phyloP scores from a whole-genome alignment of 371 early-diverging fungal species.

The Phascolomyces articulosus region DNA sequence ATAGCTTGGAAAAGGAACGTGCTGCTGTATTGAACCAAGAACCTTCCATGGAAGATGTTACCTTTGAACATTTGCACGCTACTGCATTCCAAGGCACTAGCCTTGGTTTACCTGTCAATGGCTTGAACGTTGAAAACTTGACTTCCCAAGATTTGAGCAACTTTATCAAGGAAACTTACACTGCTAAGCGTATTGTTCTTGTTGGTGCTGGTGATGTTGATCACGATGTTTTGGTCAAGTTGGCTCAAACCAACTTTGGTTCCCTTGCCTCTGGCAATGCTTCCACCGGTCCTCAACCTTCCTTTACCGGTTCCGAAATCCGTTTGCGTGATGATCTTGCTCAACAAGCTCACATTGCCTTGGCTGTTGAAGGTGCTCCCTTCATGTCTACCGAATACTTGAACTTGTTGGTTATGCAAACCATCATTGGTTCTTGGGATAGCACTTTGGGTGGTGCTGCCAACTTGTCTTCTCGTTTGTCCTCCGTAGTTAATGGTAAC shows the following conservation, averaged over 20 bases:
- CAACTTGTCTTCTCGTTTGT: conserved; percentile 83
- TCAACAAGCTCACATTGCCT: conserved; percentile 88
- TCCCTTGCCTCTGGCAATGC: conserved; percentile 42
- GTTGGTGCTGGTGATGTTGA: conserved; percentile 90
- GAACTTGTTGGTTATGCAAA: conserved; percentile 87
- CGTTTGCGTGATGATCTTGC: conserved; percentile 90
- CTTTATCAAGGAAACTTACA: conserved; percentile 87
- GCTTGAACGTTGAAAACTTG: conserved; percentile 86
- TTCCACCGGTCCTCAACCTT: conserved; percentile 44
- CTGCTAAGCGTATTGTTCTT: conserved; percentile 90
- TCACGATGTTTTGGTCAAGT: conserved; percentile 87
- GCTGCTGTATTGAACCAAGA: conserved; percentile 89
- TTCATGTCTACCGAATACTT: conserved; percentile 92
- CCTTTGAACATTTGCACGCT: conserved; percentile 88
- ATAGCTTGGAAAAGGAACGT: conserved; percentile 70
- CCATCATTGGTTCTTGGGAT: conserved; percentile 93
- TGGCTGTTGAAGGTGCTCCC: conserved; percentile 92
- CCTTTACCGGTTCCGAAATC: conserved; percentile 90
- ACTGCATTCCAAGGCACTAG: conserved; percentile 89
- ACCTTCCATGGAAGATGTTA: conserved; percentile 79
- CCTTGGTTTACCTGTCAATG: conserved; percentile 89
- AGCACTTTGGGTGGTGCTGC: conserved; percentile 81
- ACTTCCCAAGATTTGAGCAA: conserved; percentile 74
- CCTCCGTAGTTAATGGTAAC: conserved; percentile 76
- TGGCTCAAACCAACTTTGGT: conserved; percentile 90